Base-by-base conservation (phyloP, 495 filamentous ascomycete genomes). In the Podospora conica region DNA sequence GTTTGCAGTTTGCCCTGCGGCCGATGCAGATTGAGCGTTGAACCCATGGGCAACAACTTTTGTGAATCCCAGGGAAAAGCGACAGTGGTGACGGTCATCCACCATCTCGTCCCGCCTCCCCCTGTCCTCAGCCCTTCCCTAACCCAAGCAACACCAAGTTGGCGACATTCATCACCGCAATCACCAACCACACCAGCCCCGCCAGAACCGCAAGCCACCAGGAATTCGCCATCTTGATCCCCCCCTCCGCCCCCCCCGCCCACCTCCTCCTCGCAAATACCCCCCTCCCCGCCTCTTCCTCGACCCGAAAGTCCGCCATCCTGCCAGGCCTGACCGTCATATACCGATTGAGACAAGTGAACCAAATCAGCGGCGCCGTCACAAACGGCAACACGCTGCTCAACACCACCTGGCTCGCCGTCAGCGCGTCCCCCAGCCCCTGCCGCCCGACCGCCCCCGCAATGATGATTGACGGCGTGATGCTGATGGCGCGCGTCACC, bases 341-440 rank as follows among this genome's bases (percentile, higher is more conserved):
- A 73, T 91, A 95, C 68, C 86, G 84, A 65, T 88, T 87, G 55
- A 87, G 81, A 66, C 89, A 91, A 1, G 93, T 97, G 70, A 96
- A 96, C 74, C 88, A 97, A 68, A 97, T 89, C 22, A 97, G 77
- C 21, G 93, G 93, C 4, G 91, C 91, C 11, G 84, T 86, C 28
- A 94, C 86, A 72, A 96, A 91, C 0, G 92, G 92, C 33, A 97
- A 77, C 27, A 92, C 88, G 4, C 93, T 83, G 67, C 88, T 91
- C 53, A 97, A 77, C 2, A 87, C 91, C 61, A 96, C 91, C 74
- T 97, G 92, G 20, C 81, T 87, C 3, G 84, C 92, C 61, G 87
- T 92, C 40, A 96, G 77, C 3, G 92, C 89, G n/a, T 82, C 84
- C 53, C 87, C 81, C 22, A 96, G 80, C 0, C 91, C 91, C 9